Evolutionary conservation across 208 protist genomes (phyloP).

Genomic region (Crithidia bombi): DNA sequence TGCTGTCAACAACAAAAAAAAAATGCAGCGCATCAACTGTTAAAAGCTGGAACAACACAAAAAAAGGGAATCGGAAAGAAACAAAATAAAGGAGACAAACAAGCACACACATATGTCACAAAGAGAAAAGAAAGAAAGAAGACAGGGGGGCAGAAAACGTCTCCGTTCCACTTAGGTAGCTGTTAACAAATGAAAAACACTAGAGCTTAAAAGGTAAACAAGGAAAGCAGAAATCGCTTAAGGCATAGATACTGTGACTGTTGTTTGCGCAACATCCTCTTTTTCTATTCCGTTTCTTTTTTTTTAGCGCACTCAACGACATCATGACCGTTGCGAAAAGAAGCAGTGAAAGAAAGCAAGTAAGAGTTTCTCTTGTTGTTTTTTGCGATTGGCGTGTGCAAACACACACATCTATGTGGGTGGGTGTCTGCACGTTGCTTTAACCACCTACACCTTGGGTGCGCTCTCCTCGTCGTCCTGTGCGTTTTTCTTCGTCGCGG

Average conservation of each 20-base stretch:
- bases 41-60: background rate
- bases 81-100: background rate
- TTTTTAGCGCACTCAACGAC: background rate
- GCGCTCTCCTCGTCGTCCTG: background rate
- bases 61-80: background rate
- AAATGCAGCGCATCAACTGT: background rate
- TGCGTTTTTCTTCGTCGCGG: background rate
- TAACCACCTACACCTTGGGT: background rate
- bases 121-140: conserved; percentile 1
- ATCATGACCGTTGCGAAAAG: too few relatives aligned
- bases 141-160: background rate
- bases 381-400: background rate
- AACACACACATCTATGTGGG: background rate
- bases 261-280: background rate
- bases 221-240: background rate
- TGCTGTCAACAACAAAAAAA: background rate
- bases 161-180: background rate
- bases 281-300: background rate
- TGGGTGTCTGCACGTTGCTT: conserved; percentile 4
- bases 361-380: background rate
- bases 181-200: background rate
- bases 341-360: background rate
- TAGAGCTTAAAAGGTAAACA: conserved; percentile 1
- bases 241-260: conserved; percentile 9
- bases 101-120: conserved; percentile 1